Evolutionary conservation across 2,329 filamentous ascomycete species (phyloP).

Genomic region (Alternaria brassicae): DNA sequence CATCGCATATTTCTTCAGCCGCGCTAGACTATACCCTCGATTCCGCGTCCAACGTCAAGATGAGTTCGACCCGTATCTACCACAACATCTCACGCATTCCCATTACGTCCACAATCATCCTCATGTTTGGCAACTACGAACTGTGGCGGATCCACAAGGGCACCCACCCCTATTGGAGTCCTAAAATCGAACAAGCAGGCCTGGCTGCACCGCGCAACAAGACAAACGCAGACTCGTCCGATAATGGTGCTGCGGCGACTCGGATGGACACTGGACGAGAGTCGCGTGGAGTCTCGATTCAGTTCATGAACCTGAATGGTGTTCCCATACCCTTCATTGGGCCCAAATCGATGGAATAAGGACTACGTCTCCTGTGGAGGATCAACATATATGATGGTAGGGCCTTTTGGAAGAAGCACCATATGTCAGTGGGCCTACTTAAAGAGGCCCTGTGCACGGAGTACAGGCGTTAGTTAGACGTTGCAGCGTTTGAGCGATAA

Average conservation of each 20-base stretch:
- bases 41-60: slow-evolving; percentile 1
- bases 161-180: slow-evolving; percentile 38
- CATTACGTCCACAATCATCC: slow-evolving; percentile 24
- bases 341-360: slow-evolving; percentile 1
- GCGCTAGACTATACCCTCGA: not conserved
- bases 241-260: slow-evolving; percentile 4
- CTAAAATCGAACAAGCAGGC: slow-evolving; percentile 29
- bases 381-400: not conserved
- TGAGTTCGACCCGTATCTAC: slow-evolving; percentile 23
- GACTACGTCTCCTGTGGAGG: not conserved
- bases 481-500: slow-evolving; percentile 13
- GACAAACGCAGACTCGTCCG: slow-evolving; percentile 8
- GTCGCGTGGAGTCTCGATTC: slow-evolving; percentile 21
- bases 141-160: slow-evolving; percentile 37
- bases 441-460: not conserved
- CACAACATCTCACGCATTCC: slow-evolving; percentile 20
- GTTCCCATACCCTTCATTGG: slow-evolving; percentile 34
- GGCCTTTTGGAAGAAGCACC: not conserved
- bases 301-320: slow-evolving; percentile 38
- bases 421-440: not conserved
- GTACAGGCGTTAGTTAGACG: slow-evolving; percentile 8
- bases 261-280: slow-evolving; percentile 9
- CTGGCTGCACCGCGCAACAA: slow-evolving; percentile 19
- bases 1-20: slow-evolving; percentile 4
- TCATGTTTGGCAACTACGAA: slow-evolving; percentile 35